A percentile compares a stretch with the other conserved stretches of the same genome.
Conservation (phyloP, 805 yeast genomes). For the Peterozyma xylosa region DNA sequence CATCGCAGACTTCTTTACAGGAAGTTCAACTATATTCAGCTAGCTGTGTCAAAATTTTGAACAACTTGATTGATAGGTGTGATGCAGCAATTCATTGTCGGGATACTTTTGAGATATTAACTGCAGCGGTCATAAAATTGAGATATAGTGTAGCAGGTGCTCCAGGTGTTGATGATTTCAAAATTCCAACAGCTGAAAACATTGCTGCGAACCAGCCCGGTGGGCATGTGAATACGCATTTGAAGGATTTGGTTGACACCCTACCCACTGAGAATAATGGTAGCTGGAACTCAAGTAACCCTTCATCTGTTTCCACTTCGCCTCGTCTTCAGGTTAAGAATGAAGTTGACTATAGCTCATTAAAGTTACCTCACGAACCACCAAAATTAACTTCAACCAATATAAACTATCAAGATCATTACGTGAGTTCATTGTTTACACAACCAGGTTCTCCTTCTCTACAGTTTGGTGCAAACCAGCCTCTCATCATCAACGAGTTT, state of each 20-base stretch:
- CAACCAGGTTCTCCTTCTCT: conserved; percentile 1
- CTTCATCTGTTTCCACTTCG: background rate
- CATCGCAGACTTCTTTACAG: conserved; percentile 34
- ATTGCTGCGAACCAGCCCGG: conserved; percentile 24
- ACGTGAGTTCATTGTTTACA: background rate
- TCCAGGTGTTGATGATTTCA: conserved; percentile 16
- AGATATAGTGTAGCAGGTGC: conserved; percentile 26
- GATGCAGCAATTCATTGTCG: conserved; percentile 72
- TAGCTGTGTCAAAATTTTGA: conserved; percentile 50
- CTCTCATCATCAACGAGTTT: background rate
- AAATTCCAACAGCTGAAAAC: conserved; percentile 19
- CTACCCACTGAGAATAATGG: conserved; percentile 14
- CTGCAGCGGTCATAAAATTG: conserved; percentile 63
- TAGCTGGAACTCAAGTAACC: too few species aligned
- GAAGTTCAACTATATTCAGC: conserved; percentile 41
- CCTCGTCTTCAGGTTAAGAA: background rate
- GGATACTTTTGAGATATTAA: conserved; percentile 62
- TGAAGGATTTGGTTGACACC: conserved; percentile 29
- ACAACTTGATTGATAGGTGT: conserved; percentile 58
- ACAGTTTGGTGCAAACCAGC: background rate
- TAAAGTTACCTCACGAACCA: conserved; percentile 1
- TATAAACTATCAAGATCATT: conserved; percentile 1
- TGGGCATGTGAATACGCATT: conserved; percentile 29
- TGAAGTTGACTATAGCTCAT: background rate
- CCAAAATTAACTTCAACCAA: background rate